Conservation (phyloP, 768 basidiomycete species). For the Galerina marginata region DNA sequence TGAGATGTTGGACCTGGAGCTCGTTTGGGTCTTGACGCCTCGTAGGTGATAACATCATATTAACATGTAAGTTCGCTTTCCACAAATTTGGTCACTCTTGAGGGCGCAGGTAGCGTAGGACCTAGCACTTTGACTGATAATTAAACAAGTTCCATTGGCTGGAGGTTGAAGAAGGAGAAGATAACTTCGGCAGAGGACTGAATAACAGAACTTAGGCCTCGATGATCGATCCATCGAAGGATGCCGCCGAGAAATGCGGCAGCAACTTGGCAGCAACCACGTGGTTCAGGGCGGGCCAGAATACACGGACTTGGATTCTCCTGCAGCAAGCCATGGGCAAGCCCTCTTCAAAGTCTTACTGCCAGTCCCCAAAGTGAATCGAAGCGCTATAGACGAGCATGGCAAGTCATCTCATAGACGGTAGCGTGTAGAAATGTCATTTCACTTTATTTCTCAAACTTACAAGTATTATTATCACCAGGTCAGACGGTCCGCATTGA, state of each 20-base stretch:
- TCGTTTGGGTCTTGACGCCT: background rate
- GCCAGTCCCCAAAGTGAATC: background rate
- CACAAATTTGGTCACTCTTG: too few relatives aligned
- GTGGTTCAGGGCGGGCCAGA: background rate
- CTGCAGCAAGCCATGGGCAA: too few relatives aligned
- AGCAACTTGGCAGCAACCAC: background rate
- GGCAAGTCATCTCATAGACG: constrained; percentile 3
- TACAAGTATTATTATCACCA: background rate
- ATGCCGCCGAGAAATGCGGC: background rate
- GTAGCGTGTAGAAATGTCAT: background rate
- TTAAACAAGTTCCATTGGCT: too few relatives aligned
- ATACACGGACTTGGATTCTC: background rate
- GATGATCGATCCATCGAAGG: background rate
- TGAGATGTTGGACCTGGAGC: background rate
- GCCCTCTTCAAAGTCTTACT: background rate
- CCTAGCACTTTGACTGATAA: too few relatives aligned
- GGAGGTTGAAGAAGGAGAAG: too few relatives aligned
- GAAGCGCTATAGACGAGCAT: background rate
- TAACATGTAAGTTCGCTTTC: too few relatives aligned
- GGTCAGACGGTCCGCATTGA: constrained; percentile 13
- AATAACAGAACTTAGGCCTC: too few relatives aligned
- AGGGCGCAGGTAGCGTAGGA: too few relatives aligned
- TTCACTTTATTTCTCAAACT: background rate
- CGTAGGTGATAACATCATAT: too few relatives aligned
- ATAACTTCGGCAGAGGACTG: too few relatives aligned